Base-by-base conservation (phyloP, 495 filamentous ascomycete genomes). In the Aspergillus campestris region DNA sequence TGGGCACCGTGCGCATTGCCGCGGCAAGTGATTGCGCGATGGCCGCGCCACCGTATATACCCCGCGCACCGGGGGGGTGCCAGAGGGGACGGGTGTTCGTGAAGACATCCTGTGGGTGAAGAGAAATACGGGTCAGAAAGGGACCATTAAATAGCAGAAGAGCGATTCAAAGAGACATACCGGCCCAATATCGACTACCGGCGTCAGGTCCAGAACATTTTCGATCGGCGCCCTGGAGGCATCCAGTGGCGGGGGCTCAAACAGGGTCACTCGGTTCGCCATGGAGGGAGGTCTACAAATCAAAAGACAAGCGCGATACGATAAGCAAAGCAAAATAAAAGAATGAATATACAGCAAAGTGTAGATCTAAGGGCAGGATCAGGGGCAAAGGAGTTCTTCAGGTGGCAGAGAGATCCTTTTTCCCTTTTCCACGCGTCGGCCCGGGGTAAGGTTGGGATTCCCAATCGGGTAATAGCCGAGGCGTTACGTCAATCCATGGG, bases 11-110 rank as follows among this genome's bases (percentile, higher is more conserved):
- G 42, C 76, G 74, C 67, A 94, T 89, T 8, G 89, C 92, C 11
- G 94, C 90, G 44, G 82, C 77, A 28, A 98, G 79, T 52, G 78
- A 89, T 73, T 96, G 91, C 49, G 92, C 89, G 48, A 98, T 96
- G 1, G 89, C 89, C 34, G 84, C 79, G 49, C 92, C 92, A 56
- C 92, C 92, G 60, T 88, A 98, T 56, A 98, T 84, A 36, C 92
- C 91, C 27, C 92, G 82, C 11, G 91, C 92, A 10, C 89, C 89
- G 0, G 84, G 80, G 0, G 92, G 91, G 47, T 94, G 88, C 87
- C 89, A 95, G 44, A 90, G 74, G 18, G 86, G 82, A 28, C 87
- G 81, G 7, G 87, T 86, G 57, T 98, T 98, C 29, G 92, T 96
- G 72, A 89, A 98, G 46, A 96, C 79, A 57, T 90, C 83, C 83